Percentiles rank a stretch among this genome's conserved stretches.
phyloP scores from a whole-genome alignment of 305 asterid genomes.

The Fraxinus floribunda region DNA sequence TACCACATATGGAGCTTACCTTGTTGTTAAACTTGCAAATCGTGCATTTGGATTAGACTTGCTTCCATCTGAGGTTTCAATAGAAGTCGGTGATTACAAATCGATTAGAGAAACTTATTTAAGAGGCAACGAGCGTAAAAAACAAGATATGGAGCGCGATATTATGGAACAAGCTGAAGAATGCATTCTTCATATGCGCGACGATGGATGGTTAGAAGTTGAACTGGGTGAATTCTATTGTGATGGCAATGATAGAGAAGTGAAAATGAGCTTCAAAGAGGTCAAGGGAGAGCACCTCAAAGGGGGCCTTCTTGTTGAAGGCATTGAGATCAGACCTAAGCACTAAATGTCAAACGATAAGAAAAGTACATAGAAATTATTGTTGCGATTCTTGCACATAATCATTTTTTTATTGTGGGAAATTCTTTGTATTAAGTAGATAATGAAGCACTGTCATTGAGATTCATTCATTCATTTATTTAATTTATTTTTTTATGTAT shows the following conservation, averaged over 20 bases:
- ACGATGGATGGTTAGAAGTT: conserved; percentile 68
- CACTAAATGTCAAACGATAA: not conserved
- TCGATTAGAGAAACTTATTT: conserved; percentile 24
- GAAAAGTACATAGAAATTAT: not conserved
- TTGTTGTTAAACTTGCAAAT: conserved; percentile 41
- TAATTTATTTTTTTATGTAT: too few species aligned
- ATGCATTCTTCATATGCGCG: conserved; percentile 31
- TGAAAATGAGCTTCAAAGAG: conserved; percentile 57
- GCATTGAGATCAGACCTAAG: conserved; percentile 72
- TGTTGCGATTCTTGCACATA: not conserved
- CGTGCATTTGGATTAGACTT: conserved; percentile 64
- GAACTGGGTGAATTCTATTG: conserved; percentile 67
- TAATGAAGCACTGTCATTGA: not conserved
- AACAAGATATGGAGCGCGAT: not conserved
- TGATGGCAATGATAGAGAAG: conserved; percentile 37
- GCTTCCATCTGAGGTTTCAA: conserved; percentile 41
- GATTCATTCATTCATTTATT: not conserved
- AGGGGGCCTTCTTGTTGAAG: conserved; percentile 67
- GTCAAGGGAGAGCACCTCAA: conserved; percentile 57
- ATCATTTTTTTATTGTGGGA: not conserved
- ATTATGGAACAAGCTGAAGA: conserved; percentile 10
- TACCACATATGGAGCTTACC: conserved; percentile 59
- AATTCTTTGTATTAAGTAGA: not conserved
- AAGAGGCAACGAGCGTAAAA: not conserved
- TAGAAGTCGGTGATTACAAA: conserved; percentile 37